A percentile compares a stretch with the other conserved stretches of the same genome.
These are phyloP conservation scores for Oenanthe sinensis DNA, from an alignment of 129 eudicot species.

Conservation along the genomic window DNA sequence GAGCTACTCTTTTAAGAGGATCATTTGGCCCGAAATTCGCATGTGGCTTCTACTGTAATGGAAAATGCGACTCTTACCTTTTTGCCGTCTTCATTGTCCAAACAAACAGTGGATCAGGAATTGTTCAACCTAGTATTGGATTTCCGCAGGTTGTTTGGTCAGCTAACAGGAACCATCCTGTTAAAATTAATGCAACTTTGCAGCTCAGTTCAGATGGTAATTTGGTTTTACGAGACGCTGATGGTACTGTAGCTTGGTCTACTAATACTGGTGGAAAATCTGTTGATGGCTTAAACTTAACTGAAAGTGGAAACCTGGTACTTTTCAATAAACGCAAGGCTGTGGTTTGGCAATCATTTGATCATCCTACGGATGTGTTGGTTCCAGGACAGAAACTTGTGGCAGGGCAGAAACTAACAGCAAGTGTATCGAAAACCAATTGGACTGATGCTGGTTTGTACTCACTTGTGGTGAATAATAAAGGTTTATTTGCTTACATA, in stretches of 20 bases:
- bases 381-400: conserved; percentile 36
- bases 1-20: conserved; percentile 43
- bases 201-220: conserved; percentile 16
- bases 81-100: neutral
- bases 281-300: conserved; percentile 21
- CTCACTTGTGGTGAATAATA: neutral
- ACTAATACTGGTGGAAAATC: conserved; percentile 7
- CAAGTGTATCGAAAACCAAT: conserved; percentile 26
- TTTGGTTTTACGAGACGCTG: conserved; percentile 19
- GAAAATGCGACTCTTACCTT: conserved; percentile 11
- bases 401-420: conserved; percentile 16
- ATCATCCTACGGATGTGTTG: conserved; percentile 35
- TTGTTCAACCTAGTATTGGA: conserved; percentile 18
- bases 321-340: conserved; percentile 12
- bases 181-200: conserved; percentile 14
- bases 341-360: conserved; percentile 35
- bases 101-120: conserved; percentile 27
- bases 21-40: conserved; percentile 34
- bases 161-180: conserved; percentile 14
- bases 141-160: conserved; percentile 41
- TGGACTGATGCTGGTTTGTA: conserved; percentile 18
- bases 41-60: conserved; percentile 39
- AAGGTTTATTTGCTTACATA: neutral
- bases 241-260: conserved; percentile 22
- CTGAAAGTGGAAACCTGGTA: conserved; percentile 23